Evolutionary conservation across 2,329 filamentous ascomycete species (phyloP), one percentile per base, ranked within the genome.

Genomic region (Colletotrichum karsti): DNA sequence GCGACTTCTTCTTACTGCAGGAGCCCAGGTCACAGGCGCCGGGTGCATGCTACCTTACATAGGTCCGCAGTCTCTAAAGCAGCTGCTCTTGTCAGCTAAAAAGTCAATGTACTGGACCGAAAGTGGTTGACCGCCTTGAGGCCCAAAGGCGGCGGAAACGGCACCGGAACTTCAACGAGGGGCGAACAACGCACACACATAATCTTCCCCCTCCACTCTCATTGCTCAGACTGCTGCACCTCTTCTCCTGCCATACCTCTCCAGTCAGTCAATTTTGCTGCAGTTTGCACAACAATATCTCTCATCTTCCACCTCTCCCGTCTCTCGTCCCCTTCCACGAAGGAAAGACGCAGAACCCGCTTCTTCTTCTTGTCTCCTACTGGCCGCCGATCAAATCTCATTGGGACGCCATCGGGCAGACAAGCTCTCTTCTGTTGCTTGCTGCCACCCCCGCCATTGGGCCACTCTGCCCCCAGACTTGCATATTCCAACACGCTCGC

Each of bases 401-500:
- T 70, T 70, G 68, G 55, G 54, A 68, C 51, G 15, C 46, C 48
- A 30, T 70, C 55, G 59, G 63, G 68, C 64, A 63, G 37, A 55
- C 59, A 51, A 67, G 56, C 39, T 46, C 53, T 57, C 3, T 28
- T 44, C 58, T 57, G 33, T 13, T 35, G 33, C 33, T 35, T 35
- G 33, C 33, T 35, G 64, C 33, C 56, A 44, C 30, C 55, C 41
- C 41, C 46, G 53, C 59, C 67, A 72, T 72, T 72, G 69, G 71
- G 64, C 67, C 53, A 63, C 46, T 65, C 30, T 48, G 53, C 63
- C 53, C 61, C 58, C 33, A 63, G 60, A 28, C 69, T 69, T 71
- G 71, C 71, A 71, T 70, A 63, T 59, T 18, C 73, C 72, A 76
- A 72, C 70, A 71, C 69, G 74, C 74, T 75, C 74, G 78, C 78